Base-by-base conservation (phyloP, 2,329 filamentous ascomycete genomes). In the Chlorencoelia australis region DNA sequence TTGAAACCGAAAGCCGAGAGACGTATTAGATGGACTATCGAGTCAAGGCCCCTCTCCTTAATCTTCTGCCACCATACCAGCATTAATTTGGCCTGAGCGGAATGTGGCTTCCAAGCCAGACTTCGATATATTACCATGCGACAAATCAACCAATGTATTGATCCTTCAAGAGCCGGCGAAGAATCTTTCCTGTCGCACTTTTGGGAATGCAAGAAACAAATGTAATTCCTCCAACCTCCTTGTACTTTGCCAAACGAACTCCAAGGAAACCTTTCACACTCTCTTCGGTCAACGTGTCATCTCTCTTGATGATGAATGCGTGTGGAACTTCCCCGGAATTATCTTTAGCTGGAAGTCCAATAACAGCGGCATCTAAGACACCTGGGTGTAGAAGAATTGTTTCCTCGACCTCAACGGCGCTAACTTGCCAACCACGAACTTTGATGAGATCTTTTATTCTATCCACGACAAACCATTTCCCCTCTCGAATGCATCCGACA, bases 121-220 rank as follows among this genome's bases (percentile, higher is more conserved):
- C n/a, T n/a, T n/a, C n/a, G n/a, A n/a, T n/a, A n/a, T n/a, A n/a
- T n/a, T n/a, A n/a, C n/a, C n/a, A n/a, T n/a, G n/a, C n/a, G n/a
- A n/a, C n/a, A n/a, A n/a, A n/a, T n/a, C n/a, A n/a, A n/a, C n/a
- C n/a, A n/a, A n/a, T n/a, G n/a, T n/a, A n/a, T n/a, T 30, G 15
- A 7, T 48, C 45, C 13, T 38, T 38, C 30, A 42, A 27, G 4
- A 37, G 16, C 17, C 37, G 31, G 32, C 41, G 42, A 49, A 71
- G 35, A 24, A 71, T 70, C 57, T 72, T 72, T 1, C 68, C 68
- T 17, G 62, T 60, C 1, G 75, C 69, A 41, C 81, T 83, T 62
- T 82, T 86, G n/a, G 82, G 80, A 21, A 87, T 76, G 9, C 62
- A 62, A 22, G 80, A 69, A 3, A 82, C 63, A 52, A 86, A 83